Evolutionary conservation across 139 green algal species (phyloP).

Genomic region (Picochlorum sp.): DNA sequence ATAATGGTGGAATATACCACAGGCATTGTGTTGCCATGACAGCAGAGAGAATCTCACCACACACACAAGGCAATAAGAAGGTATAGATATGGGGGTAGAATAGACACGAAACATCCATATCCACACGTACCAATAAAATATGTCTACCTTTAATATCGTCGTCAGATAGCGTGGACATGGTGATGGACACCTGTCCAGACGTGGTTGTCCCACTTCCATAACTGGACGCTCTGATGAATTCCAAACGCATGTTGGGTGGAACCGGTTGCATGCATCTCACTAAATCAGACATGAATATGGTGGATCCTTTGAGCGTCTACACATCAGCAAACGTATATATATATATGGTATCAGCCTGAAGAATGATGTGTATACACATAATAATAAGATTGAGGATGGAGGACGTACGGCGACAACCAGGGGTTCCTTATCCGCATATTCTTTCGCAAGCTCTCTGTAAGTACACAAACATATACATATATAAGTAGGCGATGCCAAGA

Average conservation of each 20-base stretch:
- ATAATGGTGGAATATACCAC: conserved; percentile 13
- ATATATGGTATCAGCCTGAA: too few relatives aligned
- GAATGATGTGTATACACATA: too few relatives aligned
- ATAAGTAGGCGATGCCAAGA: background rate
- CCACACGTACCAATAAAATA: conserved; percentile 44
- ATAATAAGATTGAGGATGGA: too few relatives aligned
- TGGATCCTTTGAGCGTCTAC: conserved; percentile 44
- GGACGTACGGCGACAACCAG: conserved; percentile 27
- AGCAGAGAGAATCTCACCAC: background rate
- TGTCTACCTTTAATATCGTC: conserved; percentile 32
- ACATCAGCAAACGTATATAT: background rate
- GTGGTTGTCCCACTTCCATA: conserved; percentile 31
- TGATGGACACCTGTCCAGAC: conserved; percentile 24
- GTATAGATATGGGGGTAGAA: too few relatives aligned
- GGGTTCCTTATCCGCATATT: conserved; percentile 34
- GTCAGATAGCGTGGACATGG: background rate
- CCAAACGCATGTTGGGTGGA: conserved; percentile 34
- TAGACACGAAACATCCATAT: too few relatives aligned
- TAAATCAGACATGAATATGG: conserved; percentile 53
- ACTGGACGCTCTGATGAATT: conserved; percentile 41
- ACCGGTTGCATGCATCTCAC: conserved; percentile 38
- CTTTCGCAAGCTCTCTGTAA: conserved; percentile 29
- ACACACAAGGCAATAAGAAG: too few relatives aligned
- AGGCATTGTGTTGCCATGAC: conserved; percentile 26
- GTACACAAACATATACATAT: too few relatives aligned